Evolutionary conservation across 73 alveolate species (phyloP), one percentile per base, ranked within the genome.

Genomic region (Uronychia setigera): DNA sequence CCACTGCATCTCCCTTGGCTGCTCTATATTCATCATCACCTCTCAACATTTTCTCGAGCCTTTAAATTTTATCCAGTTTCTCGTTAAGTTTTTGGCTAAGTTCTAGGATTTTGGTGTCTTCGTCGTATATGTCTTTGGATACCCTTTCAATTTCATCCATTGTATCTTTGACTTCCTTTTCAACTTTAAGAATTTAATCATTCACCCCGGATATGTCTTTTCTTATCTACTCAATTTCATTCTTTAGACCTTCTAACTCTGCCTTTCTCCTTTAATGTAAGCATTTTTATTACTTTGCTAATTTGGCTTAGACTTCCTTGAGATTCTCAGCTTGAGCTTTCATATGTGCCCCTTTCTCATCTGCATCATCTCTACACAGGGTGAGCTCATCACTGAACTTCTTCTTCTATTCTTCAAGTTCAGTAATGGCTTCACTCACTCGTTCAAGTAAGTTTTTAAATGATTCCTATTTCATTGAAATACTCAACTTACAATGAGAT

Each of bases 1-100:
- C 95, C n/a, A 89, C 95, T 76, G 57, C 26, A 46, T 89, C 95
- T 0, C 95, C 95, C 85, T 84, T 89, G 59, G 76, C 82, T 0
- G 95, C 95, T 32, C 82, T 79, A 46, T 89, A 89, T 0, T 74
- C 81, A 33, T 82, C 87, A 11, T 77, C 74, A 1, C 80, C 94
- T 19, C 76, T 75, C 0, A 83, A 35, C 5, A 77, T 58, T 19
- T 32, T 67, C 29, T 31, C 32, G 11, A 89, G 86, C 31, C 87
- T 83, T 29, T 84, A 86, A 26, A 82, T 76, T 32, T 77, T 81
- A 28, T 30, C 76, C n/a, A 76, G 86, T 59, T 60, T 83, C 9
- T 59, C 5, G 32, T 27, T 84, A 9, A 88, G 58, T 46, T 77
- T 60, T 67, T 31, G 75, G 25, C 76, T 88, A 25, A 79, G 81